phyloP scores from a whole-genome alignment of 768 basidiomycete species.

The Lactifluus hygrophoroides region DNA sequence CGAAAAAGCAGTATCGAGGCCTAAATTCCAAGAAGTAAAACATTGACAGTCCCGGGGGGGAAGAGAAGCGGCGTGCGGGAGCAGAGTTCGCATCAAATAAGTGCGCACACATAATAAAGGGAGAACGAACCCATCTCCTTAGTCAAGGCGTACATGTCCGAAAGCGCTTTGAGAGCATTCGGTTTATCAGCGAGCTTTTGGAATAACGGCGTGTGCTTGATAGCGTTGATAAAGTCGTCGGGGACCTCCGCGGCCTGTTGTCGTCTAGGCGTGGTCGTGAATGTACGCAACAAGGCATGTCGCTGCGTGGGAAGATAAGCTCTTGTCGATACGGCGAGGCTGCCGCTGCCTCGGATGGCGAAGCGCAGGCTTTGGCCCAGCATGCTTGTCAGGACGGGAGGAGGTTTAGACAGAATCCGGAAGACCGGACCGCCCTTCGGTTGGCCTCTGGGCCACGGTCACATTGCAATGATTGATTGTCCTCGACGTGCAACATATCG shows the following conservation, averaged over 20 bases:
- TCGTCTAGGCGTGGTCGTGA: slow-evolving; percentile 27
- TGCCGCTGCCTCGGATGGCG: neutral
- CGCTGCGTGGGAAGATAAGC: neutral
- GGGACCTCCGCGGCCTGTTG: slow-evolving; percentile 29
- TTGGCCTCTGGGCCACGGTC: no score
- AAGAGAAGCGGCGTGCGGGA: no score
- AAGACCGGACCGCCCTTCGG: neutral
- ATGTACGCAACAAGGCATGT: slow-evolving; percentile 4
- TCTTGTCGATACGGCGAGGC: neutral
- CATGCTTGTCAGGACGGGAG: neutral
- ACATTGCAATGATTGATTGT: neutral
- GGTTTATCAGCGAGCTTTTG: slow-evolving; percentile 43
- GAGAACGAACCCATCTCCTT: slow-evolving; percentile 37
- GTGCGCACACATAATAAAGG: no score
- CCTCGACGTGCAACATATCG: neutral
- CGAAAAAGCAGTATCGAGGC: slow-evolving; percentile 38
- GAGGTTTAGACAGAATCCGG: neutral
- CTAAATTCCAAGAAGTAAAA: slow-evolving; percentile 29
- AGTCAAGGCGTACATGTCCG: slow-evolving; percentile 37
- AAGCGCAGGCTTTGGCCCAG: neutral
- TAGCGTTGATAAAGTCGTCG: slow-evolving; percentile 31
- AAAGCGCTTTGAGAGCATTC: slow-evolving; percentile 41
- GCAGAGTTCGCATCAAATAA: no score
- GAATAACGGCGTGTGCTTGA: slow-evolving; percentile 39
- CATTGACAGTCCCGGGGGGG: no score